Percentiles rank a stretch among this genome's conserved stretches.
Conservation (phyloP, 495 filamentous ascomycete genomes). For the Penicillium angulare region DNA sequence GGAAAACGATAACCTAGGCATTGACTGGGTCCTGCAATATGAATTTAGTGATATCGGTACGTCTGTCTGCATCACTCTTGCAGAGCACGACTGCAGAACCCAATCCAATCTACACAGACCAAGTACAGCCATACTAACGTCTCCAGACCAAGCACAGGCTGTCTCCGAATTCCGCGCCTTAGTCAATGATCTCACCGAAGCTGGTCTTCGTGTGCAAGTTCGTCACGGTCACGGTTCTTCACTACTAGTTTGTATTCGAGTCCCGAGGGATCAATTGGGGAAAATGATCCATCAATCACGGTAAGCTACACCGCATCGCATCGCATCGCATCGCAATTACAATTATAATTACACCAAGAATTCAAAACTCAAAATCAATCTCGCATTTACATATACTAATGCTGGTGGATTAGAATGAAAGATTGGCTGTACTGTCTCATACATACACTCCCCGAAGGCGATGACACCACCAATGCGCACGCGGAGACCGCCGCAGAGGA, state of each 20-base stretch:
- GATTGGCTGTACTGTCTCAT: constrained; percentile 93
- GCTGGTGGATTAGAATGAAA: constrained; percentile 62
- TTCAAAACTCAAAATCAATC: neutral
- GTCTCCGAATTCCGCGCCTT: constrained; percentile 71
- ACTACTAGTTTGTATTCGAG: constrained; percentile 76
- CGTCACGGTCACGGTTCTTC: constrained; percentile 74
- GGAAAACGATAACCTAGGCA: constrained; percentile 38
- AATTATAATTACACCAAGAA: too few relatives aligned
- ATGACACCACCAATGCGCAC: constrained; percentile 44
- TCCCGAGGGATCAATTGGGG: constrained; percentile 46
- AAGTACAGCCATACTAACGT: constrained; percentile 18
- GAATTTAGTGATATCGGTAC: constrained; percentile 39
- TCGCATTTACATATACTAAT: constrained; percentile 3
- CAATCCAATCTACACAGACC: too few relatives aligned
- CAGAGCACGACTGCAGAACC: too few relatives aligned
- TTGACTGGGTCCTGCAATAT: constrained; percentile 46
- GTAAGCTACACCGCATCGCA: too few relatives aligned
- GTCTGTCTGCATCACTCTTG: neutral
- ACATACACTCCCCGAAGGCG: constrained; percentile 62
- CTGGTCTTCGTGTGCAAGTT: constrained; percentile 81
- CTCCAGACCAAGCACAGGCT: constrained; percentile 64
- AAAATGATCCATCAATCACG: constrained; percentile 63
- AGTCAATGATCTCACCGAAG: constrained; percentile 65
- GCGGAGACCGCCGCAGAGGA: constrained; percentile 83
- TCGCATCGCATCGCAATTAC: too few relatives aligned